phyloP scores from a whole-genome alignment of 2,329 filamentous ascomycete species.

The Scedosporium dehoogii region DNA sequence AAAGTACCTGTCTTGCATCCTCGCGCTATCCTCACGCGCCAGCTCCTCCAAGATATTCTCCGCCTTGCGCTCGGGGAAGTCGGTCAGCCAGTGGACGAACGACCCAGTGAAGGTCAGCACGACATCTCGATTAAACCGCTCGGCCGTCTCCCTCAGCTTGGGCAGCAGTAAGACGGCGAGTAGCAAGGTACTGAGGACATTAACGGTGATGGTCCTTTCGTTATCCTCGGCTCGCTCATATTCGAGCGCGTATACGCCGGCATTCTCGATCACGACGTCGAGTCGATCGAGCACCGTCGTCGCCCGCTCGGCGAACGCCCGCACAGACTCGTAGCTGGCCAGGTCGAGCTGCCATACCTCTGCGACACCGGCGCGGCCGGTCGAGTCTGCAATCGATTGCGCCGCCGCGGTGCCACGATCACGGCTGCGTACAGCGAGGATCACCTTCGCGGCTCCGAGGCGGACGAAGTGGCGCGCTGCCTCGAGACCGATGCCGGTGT shows the following conservation, averaged over 20 bases:
- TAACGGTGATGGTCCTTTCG: slow-evolving; percentile 33
- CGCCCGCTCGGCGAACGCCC: slow-evolving; percentile 13
- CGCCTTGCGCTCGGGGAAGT: not conserved
- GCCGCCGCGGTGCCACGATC: slow-evolving; percentile 31
- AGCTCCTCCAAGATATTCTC: not conserved
- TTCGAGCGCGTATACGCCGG: slow-evolving; percentile 14
- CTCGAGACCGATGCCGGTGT: slow-evolving; percentile 31
- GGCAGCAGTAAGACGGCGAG: slow-evolving; percentile 33
- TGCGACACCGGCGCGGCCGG: slow-evolving; percentile 8
- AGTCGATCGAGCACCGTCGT: slow-evolving; percentile 23
- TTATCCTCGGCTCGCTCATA: slow-evolving; percentile 24
- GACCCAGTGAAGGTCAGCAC: too few relatives aligned
- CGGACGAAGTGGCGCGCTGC: slow-evolving; percentile 28
- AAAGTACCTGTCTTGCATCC: not conserved
- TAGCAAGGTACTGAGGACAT: slow-evolving; percentile 35
- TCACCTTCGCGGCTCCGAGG: slow-evolving; percentile 28
- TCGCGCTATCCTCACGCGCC: not conserved
- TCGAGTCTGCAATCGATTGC: slow-evolving; percentile 22
- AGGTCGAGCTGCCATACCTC: not conserved
- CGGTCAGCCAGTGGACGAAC: not conserved
- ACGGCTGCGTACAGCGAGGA: slow-evolving; percentile 30
- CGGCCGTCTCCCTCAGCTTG: slow-evolving; percentile 24
- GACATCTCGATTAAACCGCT: slow-evolving; percentile 1
- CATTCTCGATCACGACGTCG: slow-evolving; percentile 33
- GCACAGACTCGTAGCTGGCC: not conserved